Base-by-base conservation (phyloP, 2,329 filamentous ascomycete genomes). In the Aspergillus fijiensis region DNA sequence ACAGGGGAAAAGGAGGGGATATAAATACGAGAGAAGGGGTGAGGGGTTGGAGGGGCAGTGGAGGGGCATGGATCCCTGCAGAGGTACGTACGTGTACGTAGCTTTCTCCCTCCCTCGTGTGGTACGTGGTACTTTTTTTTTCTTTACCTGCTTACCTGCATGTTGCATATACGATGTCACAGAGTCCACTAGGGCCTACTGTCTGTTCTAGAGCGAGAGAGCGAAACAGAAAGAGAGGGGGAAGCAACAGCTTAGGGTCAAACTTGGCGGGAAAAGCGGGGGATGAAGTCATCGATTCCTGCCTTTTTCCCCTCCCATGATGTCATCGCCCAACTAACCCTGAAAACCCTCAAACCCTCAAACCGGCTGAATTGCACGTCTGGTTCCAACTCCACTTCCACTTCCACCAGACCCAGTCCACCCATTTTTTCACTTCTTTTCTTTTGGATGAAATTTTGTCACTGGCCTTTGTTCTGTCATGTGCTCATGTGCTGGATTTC, bases 251-350 rank as follows among this genome's bases (percentile, higher is more conserved):
- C 2, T 45, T 45, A 45, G 39, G 39, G 39, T 3, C 33, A 45
- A 19, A 45, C 16, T 10, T 35, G 33, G 33, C 33, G 12, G 33
- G 33, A 16, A 35, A 35, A 35, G 11, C 33, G 14, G 19, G 39
- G 23, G 52, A 55, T 55, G 53, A 55, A 49, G 53, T 55, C 53
- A 55, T 55, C 5, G 23, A 12, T 29, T 29, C 27, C 7, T 29
- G 27, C 7, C 7, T 29, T 23, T 23, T 4, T 6, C 27, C 1
- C n/a, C 39, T 4, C 27, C 21, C 16, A 47, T 55, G 53, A 55
- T 49, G 53, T 55, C 53, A 55, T 55, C 12, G 19, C 27, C 42
- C 39, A 45, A 48, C 45, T 9, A 29, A 29, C 27, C 27, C 52
- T 39, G 35, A 42, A 47, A 31, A 42, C 12, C 25, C 21, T 4